Conservation (phyloP, 1,284 basidiomycete species). For the Microbotryum scabiosae region DNA sequence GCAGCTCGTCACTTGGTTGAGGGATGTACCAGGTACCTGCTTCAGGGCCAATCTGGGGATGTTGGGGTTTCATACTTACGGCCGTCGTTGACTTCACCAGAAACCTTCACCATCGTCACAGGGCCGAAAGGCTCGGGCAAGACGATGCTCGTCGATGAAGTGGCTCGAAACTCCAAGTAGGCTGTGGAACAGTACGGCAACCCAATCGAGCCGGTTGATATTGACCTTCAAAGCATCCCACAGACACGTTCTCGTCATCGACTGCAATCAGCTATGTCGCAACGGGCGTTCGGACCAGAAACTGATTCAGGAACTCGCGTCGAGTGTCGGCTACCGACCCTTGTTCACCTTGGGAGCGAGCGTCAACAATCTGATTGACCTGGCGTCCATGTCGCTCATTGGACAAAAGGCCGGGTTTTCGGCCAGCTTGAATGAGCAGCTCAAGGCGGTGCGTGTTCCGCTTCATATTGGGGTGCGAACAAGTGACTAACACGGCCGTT, state of each 20-base stretch:
- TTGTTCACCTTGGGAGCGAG: constrained; percentile 63
- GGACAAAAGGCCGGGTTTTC: constrained; percentile 92
- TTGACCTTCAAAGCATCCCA: too few relatives aligned
- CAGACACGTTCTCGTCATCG: constrained; percentile 66
- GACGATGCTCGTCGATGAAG: constrained; percentile 55
- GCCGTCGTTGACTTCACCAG: constrained; percentile 38
- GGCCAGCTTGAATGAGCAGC: constrained; percentile 71
- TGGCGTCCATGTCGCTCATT: constrained; percentile 86
- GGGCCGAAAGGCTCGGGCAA: constrained; percentile 92
- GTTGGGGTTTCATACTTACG: constrained; percentile 15
- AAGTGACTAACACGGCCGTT: not conserved
- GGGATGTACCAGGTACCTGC: constrained; percentile 58
- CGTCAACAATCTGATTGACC: constrained; percentile 75
- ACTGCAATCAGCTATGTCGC: constrained; percentile 68
- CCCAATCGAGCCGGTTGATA: too few relatives aligned
- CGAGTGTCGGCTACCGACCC: constrained; percentile 58
- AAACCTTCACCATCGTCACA: constrained; percentile 59
- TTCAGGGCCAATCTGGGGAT: not conserved
- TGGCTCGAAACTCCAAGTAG: constrained; percentile 34
- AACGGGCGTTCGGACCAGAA: constrained; percentile 58
- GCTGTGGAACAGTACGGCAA: not conserved
- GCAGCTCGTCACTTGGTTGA: constrained; percentile 59
- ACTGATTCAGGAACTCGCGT: constrained; percentile 42
- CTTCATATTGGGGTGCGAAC: not conserved
- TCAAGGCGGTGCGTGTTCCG: constrained; percentile 48